These are phyloP conservation scores for Leccinum pachyderme DNA, from an alignment of 1,284 basidiomycete genomes.

Conservation along the genomic window DNA sequence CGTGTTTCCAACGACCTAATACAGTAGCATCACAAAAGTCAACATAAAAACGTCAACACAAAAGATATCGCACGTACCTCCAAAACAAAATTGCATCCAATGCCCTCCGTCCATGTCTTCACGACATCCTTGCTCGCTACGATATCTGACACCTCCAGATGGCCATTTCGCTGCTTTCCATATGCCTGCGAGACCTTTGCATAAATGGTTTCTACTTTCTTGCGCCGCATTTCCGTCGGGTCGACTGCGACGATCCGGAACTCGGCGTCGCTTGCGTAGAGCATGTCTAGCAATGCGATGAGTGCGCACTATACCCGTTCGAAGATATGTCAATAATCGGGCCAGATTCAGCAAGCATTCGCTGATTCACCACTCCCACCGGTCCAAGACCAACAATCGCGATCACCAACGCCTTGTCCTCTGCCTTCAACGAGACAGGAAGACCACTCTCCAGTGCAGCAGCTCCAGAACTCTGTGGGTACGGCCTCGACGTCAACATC, in stretches of 20 bases:
- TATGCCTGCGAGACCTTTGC: conserved; percentile 46
- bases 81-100: conserved; percentile 63
- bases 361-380: conserved; percentile 59
- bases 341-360: neutral
- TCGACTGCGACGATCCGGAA: conserved; percentile 66
- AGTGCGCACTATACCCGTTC: conserved; percentile 46
- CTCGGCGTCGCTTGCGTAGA: conserved; percentile 43
- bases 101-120: conserved; percentile 48
- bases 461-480: conserved; percentile 45
- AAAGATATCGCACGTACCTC: conserved; percentile 45
- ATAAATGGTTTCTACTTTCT: conserved; percentile 57
- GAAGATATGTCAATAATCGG: neutral
- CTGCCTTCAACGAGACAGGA: conserved; percentile 32
- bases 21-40: conserved; percentile 9
- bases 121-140: conserved; percentile 52
- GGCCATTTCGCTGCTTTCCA: conserved; percentile 35
- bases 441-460: conserved; percentile 19
- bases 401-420: conserved; percentile 54
- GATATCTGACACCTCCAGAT: conserved; percentile 50
- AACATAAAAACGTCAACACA: neutral
- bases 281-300: conserved; percentile 62
- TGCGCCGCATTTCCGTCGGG: conserved; percentile 51
- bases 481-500: conserved; percentile 53
- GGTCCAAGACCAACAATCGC: conserved; percentile 74
- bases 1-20: conserved; percentile 76